A percentile compares a stretch with the other conserved stretches of the same genome.
These are phyloP conservation scores for Penicillium paradoxum DNA, from an alignment of 495 filamentous ascomycete species.

Conservation along the genomic window DNA sequence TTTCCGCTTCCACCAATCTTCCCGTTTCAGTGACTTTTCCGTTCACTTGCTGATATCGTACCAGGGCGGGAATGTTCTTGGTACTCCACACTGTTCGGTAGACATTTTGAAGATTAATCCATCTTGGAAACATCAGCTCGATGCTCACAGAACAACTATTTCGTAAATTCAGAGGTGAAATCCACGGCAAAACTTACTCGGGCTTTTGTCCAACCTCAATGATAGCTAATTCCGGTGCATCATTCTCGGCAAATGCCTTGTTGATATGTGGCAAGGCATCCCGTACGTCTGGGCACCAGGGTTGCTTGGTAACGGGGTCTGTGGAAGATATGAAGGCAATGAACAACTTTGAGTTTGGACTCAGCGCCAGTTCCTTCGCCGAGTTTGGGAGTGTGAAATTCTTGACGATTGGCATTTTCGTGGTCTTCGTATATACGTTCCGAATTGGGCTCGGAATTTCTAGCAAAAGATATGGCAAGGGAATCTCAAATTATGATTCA, in stretches of 20 bases:
- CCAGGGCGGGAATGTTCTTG: conserved; percentile 23
- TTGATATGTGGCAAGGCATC: conserved; percentile 26
- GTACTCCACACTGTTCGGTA: conserved; percentile 27
- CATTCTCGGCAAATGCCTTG: conserved; percentile 15
- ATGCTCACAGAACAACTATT: not conserved
- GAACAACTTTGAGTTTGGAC: conserved; percentile 18
- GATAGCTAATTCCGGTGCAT: conserved; percentile 19
- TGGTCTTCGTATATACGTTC: not conserved
- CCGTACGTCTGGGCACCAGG: conserved; percentile 33
- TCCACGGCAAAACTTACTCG: conserved; percentile 16
- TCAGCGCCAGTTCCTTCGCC: conserved; percentile 14
- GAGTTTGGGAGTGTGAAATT: conserved; percentile 21
- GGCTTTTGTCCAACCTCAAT: conserved; percentile 27
- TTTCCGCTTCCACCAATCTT: conserved; percentile 26
- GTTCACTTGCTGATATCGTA: conserved; percentile 25
- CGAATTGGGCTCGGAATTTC: not conserved
- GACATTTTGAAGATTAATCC: conserved; percentile 26
- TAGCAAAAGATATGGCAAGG: not conserved
- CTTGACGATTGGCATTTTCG: conserved; percentile 27
- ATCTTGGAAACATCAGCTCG: conserved; percentile 14
- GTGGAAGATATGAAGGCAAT: conserved; percentile 25
- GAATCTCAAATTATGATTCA: not conserved
- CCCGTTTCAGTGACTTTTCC: conserved; percentile 25
- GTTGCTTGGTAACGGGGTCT: conserved; percentile 23
- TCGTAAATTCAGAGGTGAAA: not conserved